Evolutionary conservation across 768 basidiomycete genomes (phyloP).

Genomic region (Leccinum barrowsii): DNA sequence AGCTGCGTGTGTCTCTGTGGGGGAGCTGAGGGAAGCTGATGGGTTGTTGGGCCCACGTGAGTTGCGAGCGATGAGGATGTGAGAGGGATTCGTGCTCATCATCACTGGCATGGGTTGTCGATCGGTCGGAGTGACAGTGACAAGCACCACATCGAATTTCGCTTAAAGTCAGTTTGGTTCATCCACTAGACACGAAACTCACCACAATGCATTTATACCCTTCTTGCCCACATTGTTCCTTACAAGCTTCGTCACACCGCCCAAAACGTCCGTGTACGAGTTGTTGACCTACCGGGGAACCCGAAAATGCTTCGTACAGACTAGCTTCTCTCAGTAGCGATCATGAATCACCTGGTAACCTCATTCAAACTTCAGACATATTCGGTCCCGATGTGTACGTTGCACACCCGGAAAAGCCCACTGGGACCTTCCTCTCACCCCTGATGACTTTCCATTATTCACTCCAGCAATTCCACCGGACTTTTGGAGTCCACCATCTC

Average conservation of each 20-base stretch:
- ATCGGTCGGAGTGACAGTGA: not conserved
- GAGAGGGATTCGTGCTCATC: conserved; percentile 60
- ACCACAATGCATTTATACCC: too few species aligned
- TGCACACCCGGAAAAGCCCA: conserved; percentile 20
- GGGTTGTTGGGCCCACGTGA: conserved; percentile 74
- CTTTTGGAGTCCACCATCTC: conserved; percentile 40
- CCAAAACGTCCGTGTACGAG: too few species aligned
- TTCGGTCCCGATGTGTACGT: conserved; percentile 12
- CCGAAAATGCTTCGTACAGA: too few species aligned
- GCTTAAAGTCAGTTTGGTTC: too few species aligned
- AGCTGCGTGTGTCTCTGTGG: conserved; percentile 85
- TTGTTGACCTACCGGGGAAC: too few species aligned
- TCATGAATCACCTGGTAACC: conserved; percentile 24
- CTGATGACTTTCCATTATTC: conserved; percentile 21
- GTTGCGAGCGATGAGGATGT: conserved; percentile 85
- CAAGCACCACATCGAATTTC: not conserved
- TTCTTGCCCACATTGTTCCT: too few species aligned
- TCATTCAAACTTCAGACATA: not conserved
- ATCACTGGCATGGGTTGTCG: not conserved
- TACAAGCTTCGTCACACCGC: too few species aligned
- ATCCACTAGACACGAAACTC: too few species aligned
- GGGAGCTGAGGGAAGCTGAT: conserved; percentile 77
- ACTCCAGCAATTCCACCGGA: conserved; percentile 40
- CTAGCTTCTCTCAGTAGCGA: conserved; percentile 7
- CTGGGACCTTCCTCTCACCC: conserved; percentile 21